phyloP scores from a whole-genome alignment of 768 basidiomycete species.

The Lentinus brumalis region DNA sequence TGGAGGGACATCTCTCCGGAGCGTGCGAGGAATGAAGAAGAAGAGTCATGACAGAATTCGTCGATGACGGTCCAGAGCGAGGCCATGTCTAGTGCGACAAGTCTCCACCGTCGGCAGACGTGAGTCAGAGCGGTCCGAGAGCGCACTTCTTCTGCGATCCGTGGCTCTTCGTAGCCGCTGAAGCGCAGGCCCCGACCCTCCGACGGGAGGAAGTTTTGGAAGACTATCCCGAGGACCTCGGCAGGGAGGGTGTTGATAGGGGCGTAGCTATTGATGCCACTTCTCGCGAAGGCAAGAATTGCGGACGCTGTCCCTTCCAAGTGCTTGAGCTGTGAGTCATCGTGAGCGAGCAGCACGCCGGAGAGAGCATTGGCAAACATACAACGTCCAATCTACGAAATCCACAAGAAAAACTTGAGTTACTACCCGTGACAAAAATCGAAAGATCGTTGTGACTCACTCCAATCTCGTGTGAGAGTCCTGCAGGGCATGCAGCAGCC shows the following conservation, averaged over 20 bases:
- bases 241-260: slow-evolving; percentile 14
- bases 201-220: slow-evolving; percentile 5
- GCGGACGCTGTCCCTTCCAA: background rate
- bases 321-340: background rate
- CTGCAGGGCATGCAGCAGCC: background rate
- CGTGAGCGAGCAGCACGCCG: background rate
- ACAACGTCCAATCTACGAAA: background rate
- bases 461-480: background rate
- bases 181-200: background rate
- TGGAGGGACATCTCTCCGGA: slow-evolving; percentile 14
- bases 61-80: slow-evolving; percentile 16
- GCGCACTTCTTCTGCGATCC: background rate
- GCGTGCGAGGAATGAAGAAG: background rate
- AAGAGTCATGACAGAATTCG: background rate
- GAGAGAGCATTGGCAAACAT: background rate
- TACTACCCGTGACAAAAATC: background rate
- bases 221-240: slow-evolving; percentile 16
- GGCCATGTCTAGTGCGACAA: slow-evolving; percentile 8
- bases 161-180: slow-evolving; percentile 3
- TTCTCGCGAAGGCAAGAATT: background rate
- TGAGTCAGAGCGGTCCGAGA: slow-evolving; percentile 1
- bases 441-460: background rate
- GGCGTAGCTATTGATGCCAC: slow-evolving; percentile 6
- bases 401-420: background rate
- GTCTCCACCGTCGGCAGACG: slow-evolving; percentile 17